Evolutionary conservation across 805 yeast genomes (phyloP).

Genomic region (Lipomyces mesembrius): DNA sequence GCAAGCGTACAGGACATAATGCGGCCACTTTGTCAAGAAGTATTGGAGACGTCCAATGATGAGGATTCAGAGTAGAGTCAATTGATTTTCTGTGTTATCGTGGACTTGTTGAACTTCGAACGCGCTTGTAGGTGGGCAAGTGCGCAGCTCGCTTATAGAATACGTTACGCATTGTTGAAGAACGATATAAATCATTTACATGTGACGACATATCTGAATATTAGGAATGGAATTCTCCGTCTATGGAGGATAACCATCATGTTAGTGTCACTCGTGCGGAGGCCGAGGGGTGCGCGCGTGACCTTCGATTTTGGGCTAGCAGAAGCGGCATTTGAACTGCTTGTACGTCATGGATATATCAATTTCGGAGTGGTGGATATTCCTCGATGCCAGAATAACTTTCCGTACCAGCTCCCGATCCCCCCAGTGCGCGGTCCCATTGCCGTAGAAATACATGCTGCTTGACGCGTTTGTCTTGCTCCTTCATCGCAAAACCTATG

Average conservation of each 20-base stretch:
- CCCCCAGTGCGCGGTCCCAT: constrained; percentile 38
- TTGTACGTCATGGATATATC: constrained; percentile 50
- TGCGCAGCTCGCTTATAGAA: too few relatives aligned
- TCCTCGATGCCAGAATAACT: constrained; percentile 37
- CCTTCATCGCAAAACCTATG: constrained; percentile 19
- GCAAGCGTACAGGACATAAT: too few relatives aligned
- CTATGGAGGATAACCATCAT: constrained; percentile 52
- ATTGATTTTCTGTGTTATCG: too few relatives aligned
- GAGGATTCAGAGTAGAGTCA: too few relatives aligned
- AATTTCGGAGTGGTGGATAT: constrained; percentile 50
- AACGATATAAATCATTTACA: constrained; percentile 45
- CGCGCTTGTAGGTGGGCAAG: too few relatives aligned
- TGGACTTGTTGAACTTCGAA: too few relatives aligned
- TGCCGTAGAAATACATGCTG: constrained; percentile 19
- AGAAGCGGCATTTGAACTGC: constrained; percentile 52
- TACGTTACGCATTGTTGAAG: constrained; percentile 44
- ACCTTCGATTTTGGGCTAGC: constrained; percentile 49
- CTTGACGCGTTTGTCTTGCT: constrained; percentile 25
- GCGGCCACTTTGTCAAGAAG: too few relatives aligned
- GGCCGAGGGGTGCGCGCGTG: constrained; percentile 52
- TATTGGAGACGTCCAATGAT: too few relatives aligned
- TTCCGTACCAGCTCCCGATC: constrained; percentile 31
- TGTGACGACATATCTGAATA: constrained; percentile 50
- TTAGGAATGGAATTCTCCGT: constrained; percentile 50
- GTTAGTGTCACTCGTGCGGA: constrained; percentile 50